Evolutionary conservation across 768 basidiomycete species (phyloP), one percentile per base, ranked within the genome.

Genomic region (Hysterangium stoloniferum): DNA sequence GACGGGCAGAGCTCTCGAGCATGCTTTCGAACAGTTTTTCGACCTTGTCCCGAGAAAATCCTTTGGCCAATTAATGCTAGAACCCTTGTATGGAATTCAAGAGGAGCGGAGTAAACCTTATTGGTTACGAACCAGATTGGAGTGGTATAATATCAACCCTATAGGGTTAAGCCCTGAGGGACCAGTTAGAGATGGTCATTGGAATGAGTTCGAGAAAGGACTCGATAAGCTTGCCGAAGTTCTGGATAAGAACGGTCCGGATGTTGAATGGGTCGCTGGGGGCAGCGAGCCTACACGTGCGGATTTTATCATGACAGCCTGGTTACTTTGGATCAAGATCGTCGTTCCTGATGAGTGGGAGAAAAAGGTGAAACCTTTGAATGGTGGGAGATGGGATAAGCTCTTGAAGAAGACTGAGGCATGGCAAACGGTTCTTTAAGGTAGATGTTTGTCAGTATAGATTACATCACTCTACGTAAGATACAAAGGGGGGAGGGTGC

Each of bases 291-390:
- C 86, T 46, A 78, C 76, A 8, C 84, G 86, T 56, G 83, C 82
- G 1, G 85, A 87, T 57, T 87, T 87, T 59, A 77, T 82, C 5
- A 64, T 87, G 22, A 84, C 82, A 55, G 76, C 86, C 0, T 74
- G 83, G 13, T 64, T 87, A 35, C 74, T 86, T 38, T 88, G 84
- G 85, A 80, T 87, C 35, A 79, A 86, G 61, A 71, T 76, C 44
- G 77, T 86, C 60, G 76, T 82, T 2, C 75, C 81, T 15, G 79
- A 83, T 51, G 83, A 86, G 54, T 83, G 82, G 12, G 87, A 84
- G 84, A 68, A 72, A 17, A 68, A 79, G 47, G 73, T 87, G n/a
- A 67, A 78, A 45, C 72, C 75, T 24, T 87, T 84, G 85, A 80
- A 84, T 58, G 72, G 69, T 3, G 83, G 84, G 4, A 62, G 84